Percentiles rank a stretch among this genome's conserved stretches.
These are phyloP conservation scores for Aspergillus avenaceus DNA, from an alignment of 495 filamentous ascomycete genomes.

Conservation along the genomic window DNA sequence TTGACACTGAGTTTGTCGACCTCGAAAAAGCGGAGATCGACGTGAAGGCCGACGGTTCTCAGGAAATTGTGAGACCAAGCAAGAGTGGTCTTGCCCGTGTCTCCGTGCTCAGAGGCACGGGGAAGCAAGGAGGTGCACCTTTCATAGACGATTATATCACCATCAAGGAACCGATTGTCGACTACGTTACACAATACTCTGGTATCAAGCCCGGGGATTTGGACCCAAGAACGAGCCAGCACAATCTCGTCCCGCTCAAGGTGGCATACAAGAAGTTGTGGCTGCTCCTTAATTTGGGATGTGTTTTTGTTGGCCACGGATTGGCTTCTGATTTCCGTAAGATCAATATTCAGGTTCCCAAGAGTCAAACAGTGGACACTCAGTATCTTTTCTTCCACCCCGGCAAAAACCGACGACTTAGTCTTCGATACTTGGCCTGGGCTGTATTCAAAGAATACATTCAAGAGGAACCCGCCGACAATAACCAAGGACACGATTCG, in stretches of 20 bases:
- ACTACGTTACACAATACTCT: slow-evolving; percentile 90
- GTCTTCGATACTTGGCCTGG: slow-evolving; percentile 84
- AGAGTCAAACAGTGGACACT: slow-evolving; percentile 87
- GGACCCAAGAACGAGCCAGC: slow-evolving; percentile 64
- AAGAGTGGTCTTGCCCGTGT: slow-evolving; percentile 83
- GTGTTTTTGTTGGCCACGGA: slow-evolving; percentile 89
- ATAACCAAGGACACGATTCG: slow-evolving; percentile 65
- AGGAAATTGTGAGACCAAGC: slow-evolving; percentile 79
- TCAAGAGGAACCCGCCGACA: slow-evolving; percentile 63
- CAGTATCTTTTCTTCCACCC: slow-evolving; percentile 76
- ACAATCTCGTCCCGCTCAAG: slow-evolving; percentile 83
- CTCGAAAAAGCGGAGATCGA: slow-evolving; percentile 88
- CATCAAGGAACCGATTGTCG: slow-evolving; percentile 85
- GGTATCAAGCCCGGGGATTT: slow-evolving; percentile 84
- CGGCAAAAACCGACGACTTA: slow-evolving; percentile 67
- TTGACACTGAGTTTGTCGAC: slow-evolving; percentile 94
- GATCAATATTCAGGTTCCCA: slow-evolving; percentile 95
- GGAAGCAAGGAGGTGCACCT: slow-evolving; percentile 68
- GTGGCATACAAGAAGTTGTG: slow-evolving; percentile 96
- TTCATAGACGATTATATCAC: slow-evolving; percentile 98
- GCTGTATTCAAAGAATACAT: slow-evolving; percentile 85
- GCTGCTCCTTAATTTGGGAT: slow-evolving; percentile 91
- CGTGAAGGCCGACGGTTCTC: slow-evolving; percentile 83
- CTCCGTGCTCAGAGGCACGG: slow-evolving; percentile 77
- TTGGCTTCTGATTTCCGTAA: slow-evolving; percentile 92